phyloP scores from a whole-genome alignment of 108 stramenopile genomes.

The Conticribra weissflogii region DNA sequence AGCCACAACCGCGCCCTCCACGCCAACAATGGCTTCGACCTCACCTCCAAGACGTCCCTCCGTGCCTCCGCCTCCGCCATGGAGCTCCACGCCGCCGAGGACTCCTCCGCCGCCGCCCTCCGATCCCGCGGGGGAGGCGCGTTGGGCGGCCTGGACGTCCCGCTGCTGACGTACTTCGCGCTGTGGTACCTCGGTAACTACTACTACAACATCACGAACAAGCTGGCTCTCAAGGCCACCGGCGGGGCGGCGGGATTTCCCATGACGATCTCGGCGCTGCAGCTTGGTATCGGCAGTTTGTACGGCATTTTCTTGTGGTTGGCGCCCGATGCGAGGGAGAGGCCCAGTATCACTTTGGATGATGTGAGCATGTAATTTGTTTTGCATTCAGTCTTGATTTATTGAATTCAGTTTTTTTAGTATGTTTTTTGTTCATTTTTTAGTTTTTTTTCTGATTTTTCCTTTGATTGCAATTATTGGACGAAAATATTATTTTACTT shows the following conservation, averaged over 20 bases:
- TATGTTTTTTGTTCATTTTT: no score
- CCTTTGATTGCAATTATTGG: background rate
- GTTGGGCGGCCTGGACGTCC: conserved; percentile 17
- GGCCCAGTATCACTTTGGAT: conserved; percentile 50
- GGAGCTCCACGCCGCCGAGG: background rate
- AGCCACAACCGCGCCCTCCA: conserved; percentile 2
- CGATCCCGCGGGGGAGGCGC: conserved; percentile 35
- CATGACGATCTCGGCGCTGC: conserved; percentile 56
- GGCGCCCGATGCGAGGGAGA: conserved; percentile 57
- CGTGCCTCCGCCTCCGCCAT: conserved; percentile 14
- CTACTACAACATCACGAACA: conserved; percentile 76
- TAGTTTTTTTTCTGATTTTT: background rate
- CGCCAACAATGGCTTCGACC: background rate
- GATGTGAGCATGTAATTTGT: conserved; percentile 38
- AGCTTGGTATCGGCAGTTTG: conserved; percentile 61
- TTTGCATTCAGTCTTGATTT: no score
- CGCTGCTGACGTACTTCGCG: conserved; percentile 56
- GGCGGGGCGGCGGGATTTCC: conserved; percentile 60
- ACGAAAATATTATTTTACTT: background rate
- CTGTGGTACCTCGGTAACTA: conserved; percentile 79
- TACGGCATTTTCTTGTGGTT: conserved; percentile 67
- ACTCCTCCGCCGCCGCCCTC: conserved; percentile 10
- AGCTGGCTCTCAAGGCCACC: conserved; percentile 62
- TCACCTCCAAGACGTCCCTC: conserved; percentile 4
- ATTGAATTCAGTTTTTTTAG: no score